phyloP scores from a whole-genome alignment of 1,139 yeast species.

The Yamadazyma dendronema region DNA sequence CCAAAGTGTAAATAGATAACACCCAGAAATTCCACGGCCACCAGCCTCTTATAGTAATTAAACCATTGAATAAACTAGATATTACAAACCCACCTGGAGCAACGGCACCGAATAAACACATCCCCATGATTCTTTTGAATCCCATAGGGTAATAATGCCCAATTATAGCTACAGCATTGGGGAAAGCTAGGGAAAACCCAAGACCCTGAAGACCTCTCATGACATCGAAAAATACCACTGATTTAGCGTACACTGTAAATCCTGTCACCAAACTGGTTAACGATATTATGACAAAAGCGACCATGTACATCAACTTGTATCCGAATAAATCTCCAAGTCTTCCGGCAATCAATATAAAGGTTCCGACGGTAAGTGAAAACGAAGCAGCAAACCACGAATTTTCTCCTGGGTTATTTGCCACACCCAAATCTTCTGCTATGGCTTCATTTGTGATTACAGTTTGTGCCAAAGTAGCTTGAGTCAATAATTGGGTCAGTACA shows the following conservation, averaged over 20 bases:
- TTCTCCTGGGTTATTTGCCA: slow-evolving; percentile 36
- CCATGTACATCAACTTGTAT: slow-evolving; percentile 45
- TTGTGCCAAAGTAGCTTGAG: slow-evolving; percentile 51
- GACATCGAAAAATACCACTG: slow-evolving; percentile 45
- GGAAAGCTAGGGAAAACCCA: slow-evolving; percentile 57
- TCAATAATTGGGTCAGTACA: slow-evolving; percentile 18
- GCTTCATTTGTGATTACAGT: slow-evolving; percentile 37
- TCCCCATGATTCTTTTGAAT: slow-evolving; percentile 34
- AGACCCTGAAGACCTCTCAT: slow-evolving; percentile 61
- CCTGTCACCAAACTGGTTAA: slow-evolving; percentile 55
- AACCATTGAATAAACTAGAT: slow-evolving; percentile 48
- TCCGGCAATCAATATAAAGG: slow-evolving; percentile 59
- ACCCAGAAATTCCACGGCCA: slow-evolving; percentile 64
- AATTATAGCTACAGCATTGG: slow-evolving; percentile 55
- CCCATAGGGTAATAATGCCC: slow-evolving; percentile 53
- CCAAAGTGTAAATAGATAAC: slow-evolving; percentile 35
- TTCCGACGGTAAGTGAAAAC: slow-evolving; percentile 58
- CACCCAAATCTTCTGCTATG: slow-evolving; percentile 39
- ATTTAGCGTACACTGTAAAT: slow-evolving; percentile 40
- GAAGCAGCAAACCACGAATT: slow-evolving; percentile 62
- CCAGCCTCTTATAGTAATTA: slow-evolving; percentile 41
- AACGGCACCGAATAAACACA: slow-evolving; percentile 54
- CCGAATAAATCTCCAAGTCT: slow-evolving; percentile 66
- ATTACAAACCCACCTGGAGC: slow-evolving; percentile 58
- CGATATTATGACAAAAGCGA: slow-evolving; percentile 49